Conservation (phyloP, 2,329 filamentous ascomycete species). For the Fusarium dlaminii region DNA sequence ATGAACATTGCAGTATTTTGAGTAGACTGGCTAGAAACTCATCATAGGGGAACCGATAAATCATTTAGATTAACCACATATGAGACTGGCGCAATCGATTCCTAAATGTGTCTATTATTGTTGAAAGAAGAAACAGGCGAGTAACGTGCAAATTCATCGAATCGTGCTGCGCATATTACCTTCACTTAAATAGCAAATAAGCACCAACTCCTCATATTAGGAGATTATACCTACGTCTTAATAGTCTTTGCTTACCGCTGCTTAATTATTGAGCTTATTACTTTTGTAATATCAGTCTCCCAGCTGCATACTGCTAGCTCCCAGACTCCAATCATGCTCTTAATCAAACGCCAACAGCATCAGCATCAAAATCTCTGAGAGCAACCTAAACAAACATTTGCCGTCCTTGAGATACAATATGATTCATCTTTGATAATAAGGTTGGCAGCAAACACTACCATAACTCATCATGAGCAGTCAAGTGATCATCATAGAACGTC, state of each 20-base stretch:
- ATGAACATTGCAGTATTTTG: background rate
- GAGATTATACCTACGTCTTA: background rate
- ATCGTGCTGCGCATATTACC: background rate
- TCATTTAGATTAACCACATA: background rate
- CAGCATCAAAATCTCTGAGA: background rate
- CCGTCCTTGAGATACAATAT: background rate
- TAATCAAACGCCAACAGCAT: accelerated
- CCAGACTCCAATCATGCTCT: background rate
- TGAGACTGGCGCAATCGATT: background rate
- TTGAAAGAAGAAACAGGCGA: background rate
- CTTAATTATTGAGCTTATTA: background rate
- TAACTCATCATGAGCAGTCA: background rate
- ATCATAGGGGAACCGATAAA: background rate
- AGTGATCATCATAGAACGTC: background rate
- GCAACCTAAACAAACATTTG: background rate
- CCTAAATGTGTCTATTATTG: background rate
- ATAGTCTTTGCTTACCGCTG: no score
- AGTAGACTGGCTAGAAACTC: background rate
- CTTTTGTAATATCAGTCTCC: accelerated
- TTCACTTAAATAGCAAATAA: background rate
- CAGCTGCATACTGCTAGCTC: background rate
- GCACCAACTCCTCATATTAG: background rate
- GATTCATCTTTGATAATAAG: no score
- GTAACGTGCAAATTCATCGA: background rate
- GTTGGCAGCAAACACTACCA: background rate